Evolutionary conservation across 139 green algal genomes (phyloP), one percentile per base, ranked within the genome.

Genomic region (Picochlorum sp.): DNA sequence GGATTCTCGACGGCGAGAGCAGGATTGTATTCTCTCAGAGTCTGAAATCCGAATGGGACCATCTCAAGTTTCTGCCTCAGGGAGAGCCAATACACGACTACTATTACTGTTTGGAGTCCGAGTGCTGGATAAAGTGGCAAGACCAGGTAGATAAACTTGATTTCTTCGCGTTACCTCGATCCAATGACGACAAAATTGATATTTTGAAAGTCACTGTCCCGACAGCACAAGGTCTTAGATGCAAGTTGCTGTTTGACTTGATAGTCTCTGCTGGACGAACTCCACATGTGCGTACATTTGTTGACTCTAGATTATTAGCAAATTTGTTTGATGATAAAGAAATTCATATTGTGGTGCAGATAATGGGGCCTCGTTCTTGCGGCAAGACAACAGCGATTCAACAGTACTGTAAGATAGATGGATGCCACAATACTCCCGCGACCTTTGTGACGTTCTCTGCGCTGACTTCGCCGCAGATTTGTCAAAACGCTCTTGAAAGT

Each of bases 371-470:
- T n/a, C 91, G 91, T 15, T 97, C 91, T 2, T 91, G 88, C 77
- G 97, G 97, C 73, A 95, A 88, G 6, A 83, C 71, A 16, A 83
- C 76, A 30, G 82, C 96, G 69, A 90, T 87, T 49, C 84, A 90
- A 45, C 23, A 54, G 11, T 54, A 54, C n/a, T 41, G 34, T 11
- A 41, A 41, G 34, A 62, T 6, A 66, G 68, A 44, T 86, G 92
- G 58, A 76, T 82, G 70, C 72, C 77, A 5, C 96, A 41, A 41
- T 41, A 41, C 34, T 41, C 34, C 34, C 7, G 34, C 34, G 8
- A 41, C 34, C 96, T 77, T 92, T 85, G 31, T 97, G 72, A 96
- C 87, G 62, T 96, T 97, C 74, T 95, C 86, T 34, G 87, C 63
- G 49, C 79, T 97, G 49, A 97, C 91, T 31, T 95, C 85, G 2